Evolutionary conservation across 495 filamentous ascomycete species (phyloP).

Genomic region (Geoglossum glabrum): DNA sequence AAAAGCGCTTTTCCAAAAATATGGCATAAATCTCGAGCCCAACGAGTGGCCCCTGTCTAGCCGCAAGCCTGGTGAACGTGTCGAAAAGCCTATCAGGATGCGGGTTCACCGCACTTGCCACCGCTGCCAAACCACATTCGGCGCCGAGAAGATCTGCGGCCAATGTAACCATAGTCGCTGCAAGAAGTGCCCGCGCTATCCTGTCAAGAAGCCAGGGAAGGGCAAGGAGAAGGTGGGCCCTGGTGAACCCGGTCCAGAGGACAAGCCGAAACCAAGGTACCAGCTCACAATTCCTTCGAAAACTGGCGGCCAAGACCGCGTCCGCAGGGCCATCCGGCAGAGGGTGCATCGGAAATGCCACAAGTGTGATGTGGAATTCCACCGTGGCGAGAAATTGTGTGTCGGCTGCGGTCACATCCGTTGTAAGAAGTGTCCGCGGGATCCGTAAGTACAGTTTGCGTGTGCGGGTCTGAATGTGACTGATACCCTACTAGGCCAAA

Average conservation of each 20-base stretch:
- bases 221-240: slow-evolving; percentile 27
- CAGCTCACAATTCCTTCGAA: slow-evolving; percentile 40
- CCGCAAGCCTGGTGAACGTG: slow-evolving; percentile 37
- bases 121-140: slow-evolving; percentile 52
- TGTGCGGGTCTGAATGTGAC: slow-evolving; percentile 6
- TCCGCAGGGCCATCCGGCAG: slow-evolving; percentile 45
- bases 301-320: slow-evolving; percentile 45
- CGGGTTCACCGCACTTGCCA: slow-evolving; percentile 71
- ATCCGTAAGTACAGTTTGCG: slow-evolving; percentile 16
- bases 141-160: slow-evolving; percentile 45
- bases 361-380: slow-evolving; percentile 46
- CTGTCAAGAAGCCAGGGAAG: slow-evolving; percentile 29
- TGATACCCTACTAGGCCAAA: slow-evolving; percentile 31
- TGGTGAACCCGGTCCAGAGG: slow-evolving; percentile 10
- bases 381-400: slow-evolving; percentile 38
- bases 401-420: slow-evolving; percentile 50
- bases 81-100: slow-evolving; percentile 83
- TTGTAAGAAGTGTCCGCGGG: slow-evolving; percentile 64
- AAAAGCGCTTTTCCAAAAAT: slow-evolving; percentile 50
- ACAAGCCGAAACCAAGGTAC: slow-evolving; percentile 15
- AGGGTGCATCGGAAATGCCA: slow-evolving; percentile 62
- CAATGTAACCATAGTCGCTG: slow-evolving; percentile 59
- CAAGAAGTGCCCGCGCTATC: slow-evolving; percentile 58
- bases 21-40: slow-evolving; percentile 48
- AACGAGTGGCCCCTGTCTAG: slow-evolving; percentile 44